Evolutionary conservation across 768 basidiomycete species (phyloP).

Genomic region (Pleurotus sapidus): DNA sequence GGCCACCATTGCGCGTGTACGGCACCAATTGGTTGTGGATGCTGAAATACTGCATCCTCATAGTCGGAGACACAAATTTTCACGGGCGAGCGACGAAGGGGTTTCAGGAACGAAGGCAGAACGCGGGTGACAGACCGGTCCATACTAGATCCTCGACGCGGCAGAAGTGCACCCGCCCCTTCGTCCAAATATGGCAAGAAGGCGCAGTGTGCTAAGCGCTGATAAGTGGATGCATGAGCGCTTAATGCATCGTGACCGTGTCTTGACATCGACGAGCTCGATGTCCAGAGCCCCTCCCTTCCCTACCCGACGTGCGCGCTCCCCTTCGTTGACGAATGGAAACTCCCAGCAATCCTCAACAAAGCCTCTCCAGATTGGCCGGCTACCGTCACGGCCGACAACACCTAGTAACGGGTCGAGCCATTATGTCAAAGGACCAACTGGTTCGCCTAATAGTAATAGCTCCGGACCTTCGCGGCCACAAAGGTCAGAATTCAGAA

Average conservation of each 20-base stretch:
- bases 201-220: not conserved
- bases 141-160: not conserved
- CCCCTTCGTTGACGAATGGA: constrained; percentile 41
- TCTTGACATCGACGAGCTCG: constrained; percentile 5
- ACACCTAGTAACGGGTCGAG: constrained; percentile 43
- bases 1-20: constrained; percentile 57
- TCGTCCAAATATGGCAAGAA: not conserved
- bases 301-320: constrained; percentile 47
- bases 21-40: constrained; percentile 32
- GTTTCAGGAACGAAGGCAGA: constrained; percentile 32
- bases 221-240: not conserved
- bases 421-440: constrained; percentile 34
- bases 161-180: no score
- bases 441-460: constrained; percentile 33
- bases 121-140: not conserved
- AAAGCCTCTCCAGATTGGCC: constrained; percentile 60
- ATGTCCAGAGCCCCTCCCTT: constrained; percentile 65
- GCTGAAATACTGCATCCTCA: constrained; percentile 34
- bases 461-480: constrained; percentile 60
- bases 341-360: constrained; percentile 38
- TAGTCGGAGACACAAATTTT: constrained; percentile 2
- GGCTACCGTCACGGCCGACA: constrained; percentile 50
- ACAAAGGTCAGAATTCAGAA: constrained; percentile 63
- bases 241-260: no score
- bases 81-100: not conserved